Evolutionary conservation across 345 rosid genomes (phyloP).

Genomic region (Rhodamnia argentea): DNA sequence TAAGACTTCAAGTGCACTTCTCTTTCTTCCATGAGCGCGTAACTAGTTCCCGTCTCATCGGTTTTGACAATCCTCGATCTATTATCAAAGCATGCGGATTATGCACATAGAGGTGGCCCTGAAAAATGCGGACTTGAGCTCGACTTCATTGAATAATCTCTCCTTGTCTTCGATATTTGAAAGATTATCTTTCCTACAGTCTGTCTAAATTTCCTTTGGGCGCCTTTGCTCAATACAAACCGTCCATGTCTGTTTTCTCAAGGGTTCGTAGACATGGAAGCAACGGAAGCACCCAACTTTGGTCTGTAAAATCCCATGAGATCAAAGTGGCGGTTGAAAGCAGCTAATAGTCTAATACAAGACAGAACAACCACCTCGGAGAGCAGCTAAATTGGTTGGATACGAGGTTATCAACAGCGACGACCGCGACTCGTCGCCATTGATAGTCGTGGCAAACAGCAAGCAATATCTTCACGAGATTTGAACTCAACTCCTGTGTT

Average conservation of each 20-base stretch:
- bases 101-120: too few relatives aligned
- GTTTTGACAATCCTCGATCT: too few relatives aligned
- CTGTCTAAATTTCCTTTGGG: neutral
- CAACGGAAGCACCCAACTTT: neutral
- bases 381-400: neutral
- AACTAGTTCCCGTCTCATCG: too few relatives aligned
- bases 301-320: neutral
- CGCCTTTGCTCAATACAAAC: neutral
- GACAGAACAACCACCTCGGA: neutral
- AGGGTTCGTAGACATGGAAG: neutral
- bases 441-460: neutral
- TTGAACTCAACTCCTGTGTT: neutral
- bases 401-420: neutral
- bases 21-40: too few relatives aligned
- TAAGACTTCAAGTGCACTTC: too few relatives aligned
- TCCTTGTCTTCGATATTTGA: neutral
- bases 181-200: too few relatives aligned
- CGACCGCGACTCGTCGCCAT: neutral
- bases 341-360: neutral
- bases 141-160: neutral
- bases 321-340: neutral
- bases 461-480: neutral
- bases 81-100: too few relatives aligned
- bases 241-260: neutral
- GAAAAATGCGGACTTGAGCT: neutral